phyloP scores from a whole-genome alignment of 306 rosid genomes.

The Glycine tomentella region DNA sequence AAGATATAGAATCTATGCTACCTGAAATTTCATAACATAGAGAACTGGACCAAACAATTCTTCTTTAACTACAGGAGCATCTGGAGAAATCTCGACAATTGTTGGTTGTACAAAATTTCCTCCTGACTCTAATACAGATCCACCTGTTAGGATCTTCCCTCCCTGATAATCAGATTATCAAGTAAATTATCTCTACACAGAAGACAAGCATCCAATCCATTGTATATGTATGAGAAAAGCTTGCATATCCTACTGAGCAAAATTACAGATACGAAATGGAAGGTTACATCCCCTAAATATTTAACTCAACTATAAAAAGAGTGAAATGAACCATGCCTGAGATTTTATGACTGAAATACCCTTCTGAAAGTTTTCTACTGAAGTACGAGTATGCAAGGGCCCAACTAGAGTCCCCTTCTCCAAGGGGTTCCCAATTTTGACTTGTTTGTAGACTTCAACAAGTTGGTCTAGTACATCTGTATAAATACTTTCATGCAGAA shows the following conservation, averaged over 20 bases:
- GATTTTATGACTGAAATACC: slow-evolving; percentile 76
- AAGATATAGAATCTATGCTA: slow-evolving; percentile 40
- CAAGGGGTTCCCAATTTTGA: slow-evolving; percentile 91
- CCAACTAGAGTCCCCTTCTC: slow-evolving; percentile 91
- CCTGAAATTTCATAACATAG: slow-evolving; percentile 92
- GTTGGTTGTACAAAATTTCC: slow-evolving; percentile 96
- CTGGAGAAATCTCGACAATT: slow-evolving; percentile 88
- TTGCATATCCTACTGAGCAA: neutral
- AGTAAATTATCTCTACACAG: slow-evolving; percentile 26
- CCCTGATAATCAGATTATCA: slow-evolving; percentile 66
- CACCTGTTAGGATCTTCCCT: slow-evolving; percentile 86
- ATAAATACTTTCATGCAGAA: slow-evolving; percentile 80
- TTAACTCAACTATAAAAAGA: slow-evolving; percentile 34
- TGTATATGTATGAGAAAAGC: neutral
- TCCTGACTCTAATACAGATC: slow-evolving; percentile 73
- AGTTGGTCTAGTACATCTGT: slow-evolving; percentile 79
- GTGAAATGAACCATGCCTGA: slow-evolving; percentile 60
- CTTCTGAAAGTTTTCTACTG: slow-evolving; percentile 82
- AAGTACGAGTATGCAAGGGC: slow-evolving; percentile 83
- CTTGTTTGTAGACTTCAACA: slow-evolving; percentile 84
- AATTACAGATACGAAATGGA: slow-evolving; percentile 7
- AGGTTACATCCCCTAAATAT: neutral
- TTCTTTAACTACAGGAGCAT: slow-evolving; percentile 87
- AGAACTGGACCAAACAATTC: slow-evolving; percentile 96
- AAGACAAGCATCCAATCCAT: no score